A percentile compares a stretch with the other conserved stretches of the same genome.
Evolutionary conservation across 352 stramenopile species (phyloP).

Genomic region (Globisporangium uncinulatum): DNA sequence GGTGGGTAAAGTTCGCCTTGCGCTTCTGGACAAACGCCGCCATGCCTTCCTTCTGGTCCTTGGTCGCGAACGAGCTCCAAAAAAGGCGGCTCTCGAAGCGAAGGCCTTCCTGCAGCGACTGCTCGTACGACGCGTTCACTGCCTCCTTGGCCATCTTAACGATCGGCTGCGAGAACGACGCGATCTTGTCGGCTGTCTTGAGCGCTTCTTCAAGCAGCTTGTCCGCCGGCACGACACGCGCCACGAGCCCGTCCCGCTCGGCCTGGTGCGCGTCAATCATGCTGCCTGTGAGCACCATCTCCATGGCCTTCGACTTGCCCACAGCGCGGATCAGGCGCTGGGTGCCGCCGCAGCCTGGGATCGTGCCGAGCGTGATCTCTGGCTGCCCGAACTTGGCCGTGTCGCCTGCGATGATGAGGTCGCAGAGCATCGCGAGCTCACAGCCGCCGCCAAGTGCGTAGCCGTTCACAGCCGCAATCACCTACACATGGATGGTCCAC

Average conservation of each 20-base stretch:
- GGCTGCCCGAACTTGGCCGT: slow-evolving; percentile 98
- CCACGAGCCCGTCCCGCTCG: slow-evolving; percentile 91
- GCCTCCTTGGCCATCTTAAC: slow-evolving; percentile 97
- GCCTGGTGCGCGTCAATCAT: slow-evolving; percentile 95
- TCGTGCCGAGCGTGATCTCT: slow-evolving; percentile 98
- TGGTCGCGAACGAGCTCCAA: slow-evolving; percentile 96
- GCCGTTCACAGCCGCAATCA: slow-evolving; percentile 97
- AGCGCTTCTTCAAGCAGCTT: slow-evolving; percentile 92
- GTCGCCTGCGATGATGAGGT: slow-evolving; percentile 96
- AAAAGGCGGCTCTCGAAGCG: slow-evolving; percentile 98
- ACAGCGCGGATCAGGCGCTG: slow-evolving; percentile 96
- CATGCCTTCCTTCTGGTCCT: slow-evolving; percentile 95
- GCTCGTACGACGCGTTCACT: slow-evolving; percentile 91
- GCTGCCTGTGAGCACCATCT: slow-evolving; percentile 98
- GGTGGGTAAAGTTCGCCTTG: slow-evolving; percentile 92
- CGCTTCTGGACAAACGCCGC: slow-evolving; percentile 97
- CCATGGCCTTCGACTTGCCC: slow-evolving; percentile 98
- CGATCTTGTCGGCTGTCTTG: slow-evolving; percentile 96
- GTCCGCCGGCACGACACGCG: slow-evolving; percentile 90
- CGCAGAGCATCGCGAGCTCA: slow-evolving; percentile 99
- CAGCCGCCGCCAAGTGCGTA: slow-evolving; percentile 97
- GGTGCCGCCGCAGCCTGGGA: slow-evolving; percentile 95
- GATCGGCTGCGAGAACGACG: slow-evolving; percentile 93
- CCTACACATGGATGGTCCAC: no score
- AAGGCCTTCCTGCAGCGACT: slow-evolving; percentile 92